Percentiles rank a stretch among this genome's conserved stretches.
Conservation (phyloP, 768 basidiomycete genomes). For the Amanita molliuscula region DNA sequence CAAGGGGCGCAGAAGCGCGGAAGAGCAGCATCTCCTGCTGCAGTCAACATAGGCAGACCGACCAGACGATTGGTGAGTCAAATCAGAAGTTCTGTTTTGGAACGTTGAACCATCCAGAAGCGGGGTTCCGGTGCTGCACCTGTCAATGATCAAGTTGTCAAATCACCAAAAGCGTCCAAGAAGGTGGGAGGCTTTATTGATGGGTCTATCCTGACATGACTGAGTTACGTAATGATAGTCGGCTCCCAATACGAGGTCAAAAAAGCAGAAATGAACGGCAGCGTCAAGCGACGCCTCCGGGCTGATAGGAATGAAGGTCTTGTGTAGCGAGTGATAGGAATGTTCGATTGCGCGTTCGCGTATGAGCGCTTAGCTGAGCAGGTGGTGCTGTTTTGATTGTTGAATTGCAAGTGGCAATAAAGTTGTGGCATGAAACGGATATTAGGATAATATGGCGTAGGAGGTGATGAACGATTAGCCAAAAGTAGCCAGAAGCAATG, state of each 20-base stretch:
- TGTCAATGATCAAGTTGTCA: not conserved
- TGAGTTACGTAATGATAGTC: not conserved
- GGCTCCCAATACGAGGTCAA: not conserved
- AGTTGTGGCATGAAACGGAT: not conserved
- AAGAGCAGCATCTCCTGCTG: slow-evolving; percentile 9
- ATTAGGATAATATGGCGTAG: not conserved
- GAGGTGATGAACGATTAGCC: not conserved
- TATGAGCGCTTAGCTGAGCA: not conserved
- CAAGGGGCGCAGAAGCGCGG: slow-evolving; percentile 10
- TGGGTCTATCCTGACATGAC: not conserved
- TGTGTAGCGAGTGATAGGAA: not conserved
- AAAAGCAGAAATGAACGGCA: slow-evolving; percentile 1
- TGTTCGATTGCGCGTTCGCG: not conserved
- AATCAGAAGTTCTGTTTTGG: not conserved
- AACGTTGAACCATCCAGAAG: not conserved
- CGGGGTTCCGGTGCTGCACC: not conserved
- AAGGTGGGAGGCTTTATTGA: not conserved
- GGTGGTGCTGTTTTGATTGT: not conserved
- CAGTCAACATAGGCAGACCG: not conserved
- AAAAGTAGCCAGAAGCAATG: not conserved
- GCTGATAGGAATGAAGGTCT: not conserved
- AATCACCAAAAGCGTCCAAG: not conserved
- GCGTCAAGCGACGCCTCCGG: not conserved
- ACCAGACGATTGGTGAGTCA: not conserved
- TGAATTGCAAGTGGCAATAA: not conserved